These are phyloP conservation scores for Ogataea chonburiensis DNA, from an alignment of 805 yeast species.

Conservation along the genomic window DNA sequence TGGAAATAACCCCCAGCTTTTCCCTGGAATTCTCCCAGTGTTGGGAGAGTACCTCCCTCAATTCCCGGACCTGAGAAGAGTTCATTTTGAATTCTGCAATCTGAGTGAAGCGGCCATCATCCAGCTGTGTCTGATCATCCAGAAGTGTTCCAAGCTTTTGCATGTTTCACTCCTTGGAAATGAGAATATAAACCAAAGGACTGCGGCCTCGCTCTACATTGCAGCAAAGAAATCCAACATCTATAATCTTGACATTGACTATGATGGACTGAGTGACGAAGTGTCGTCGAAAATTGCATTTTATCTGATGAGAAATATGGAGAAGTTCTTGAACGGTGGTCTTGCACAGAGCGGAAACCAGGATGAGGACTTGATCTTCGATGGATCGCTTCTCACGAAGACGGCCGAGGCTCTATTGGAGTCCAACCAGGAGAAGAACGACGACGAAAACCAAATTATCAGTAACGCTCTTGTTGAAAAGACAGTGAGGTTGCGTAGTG, in stretches of 20 bases:
- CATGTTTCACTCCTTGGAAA: slow-evolving; percentile 58
- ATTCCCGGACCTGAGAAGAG: slow-evolving; percentile 45
- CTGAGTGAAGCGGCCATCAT: slow-evolving; percentile 45
- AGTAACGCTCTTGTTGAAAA: slow-evolving; percentile 51
- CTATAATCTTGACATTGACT: slow-evolving; percentile 52
- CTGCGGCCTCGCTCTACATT: slow-evolving; percentile 50
- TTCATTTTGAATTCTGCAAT: slow-evolving; percentile 56
- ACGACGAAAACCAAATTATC: slow-evolving; percentile 42
- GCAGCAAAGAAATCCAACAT: slow-evolving; percentile 50
- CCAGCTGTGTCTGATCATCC: slow-evolving; percentile 48
- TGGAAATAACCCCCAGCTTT: slow-evolving; percentile 50
- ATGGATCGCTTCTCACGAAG: slow-evolving; percentile 71
- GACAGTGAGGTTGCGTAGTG: slow-evolving; percentile 48
- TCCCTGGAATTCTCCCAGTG: slow-evolving; percentile 49
- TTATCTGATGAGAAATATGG: slow-evolving; percentile 58
- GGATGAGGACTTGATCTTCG: slow-evolving; percentile 65
- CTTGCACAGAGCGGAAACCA: slow-evolving; percentile 22
- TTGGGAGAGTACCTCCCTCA: slow-evolving; percentile 45
- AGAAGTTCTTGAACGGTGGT: slow-evolving; percentile 39
- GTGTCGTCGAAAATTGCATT: slow-evolving; percentile 54
- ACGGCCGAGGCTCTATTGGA: slow-evolving; percentile 66
- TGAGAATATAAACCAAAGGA: slow-evolving; percentile 40
- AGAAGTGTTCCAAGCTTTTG: slow-evolving; percentile 45
- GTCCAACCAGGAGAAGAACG: slow-evolving; percentile 33
- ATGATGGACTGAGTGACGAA: slow-evolving; percentile 51